These are phyloP conservation scores for Firmiana major DNA, from an alignment of 345 rosid genomes.

Conservation along the genomic window DNA sequence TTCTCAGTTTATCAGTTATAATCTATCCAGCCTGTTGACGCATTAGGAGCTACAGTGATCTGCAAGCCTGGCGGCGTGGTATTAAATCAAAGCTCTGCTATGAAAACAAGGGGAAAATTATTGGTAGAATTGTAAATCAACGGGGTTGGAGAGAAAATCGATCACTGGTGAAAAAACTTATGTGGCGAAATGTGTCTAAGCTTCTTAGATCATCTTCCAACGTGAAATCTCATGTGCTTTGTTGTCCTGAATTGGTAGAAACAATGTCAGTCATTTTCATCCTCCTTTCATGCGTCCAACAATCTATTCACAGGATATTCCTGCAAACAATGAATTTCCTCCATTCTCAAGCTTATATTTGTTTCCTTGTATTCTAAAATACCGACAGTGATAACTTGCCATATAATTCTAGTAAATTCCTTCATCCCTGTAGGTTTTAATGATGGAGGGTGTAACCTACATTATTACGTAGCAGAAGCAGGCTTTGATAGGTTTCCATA, in stretches of 20 bases:
- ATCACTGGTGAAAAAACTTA: not conserved
- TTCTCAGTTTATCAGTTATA: too few relatives aligned
- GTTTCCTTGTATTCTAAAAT: not conserved
- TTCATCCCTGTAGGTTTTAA: not conserved
- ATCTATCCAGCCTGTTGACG: too few relatives aligned
- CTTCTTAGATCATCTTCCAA: not conserved
- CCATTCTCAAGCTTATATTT: not conserved
- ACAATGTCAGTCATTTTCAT: not conserved
- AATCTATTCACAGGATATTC: not conserved
- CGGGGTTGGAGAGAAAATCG: not conserved
- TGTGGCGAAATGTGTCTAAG: not conserved
- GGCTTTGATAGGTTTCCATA: too few relatives aligned
- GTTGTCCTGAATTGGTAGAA: not conserved
- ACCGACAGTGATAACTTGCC: not conserved
- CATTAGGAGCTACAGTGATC: too few relatives aligned
- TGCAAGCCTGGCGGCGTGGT: too few relatives aligned
- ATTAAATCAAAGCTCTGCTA: too few relatives aligned
- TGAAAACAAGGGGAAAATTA: not conserved
- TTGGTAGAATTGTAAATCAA: not conserved
- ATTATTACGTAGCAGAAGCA: too few relatives aligned
- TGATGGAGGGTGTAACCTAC: too few relatives aligned
- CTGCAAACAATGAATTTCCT: not conserved
- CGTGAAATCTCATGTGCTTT: not conserved
- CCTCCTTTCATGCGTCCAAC: not conserved
- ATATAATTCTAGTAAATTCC: not conserved